phyloP scores from a whole-genome alignment of 768 basidiomycete species.

The Tulasnella calospora region DNA sequence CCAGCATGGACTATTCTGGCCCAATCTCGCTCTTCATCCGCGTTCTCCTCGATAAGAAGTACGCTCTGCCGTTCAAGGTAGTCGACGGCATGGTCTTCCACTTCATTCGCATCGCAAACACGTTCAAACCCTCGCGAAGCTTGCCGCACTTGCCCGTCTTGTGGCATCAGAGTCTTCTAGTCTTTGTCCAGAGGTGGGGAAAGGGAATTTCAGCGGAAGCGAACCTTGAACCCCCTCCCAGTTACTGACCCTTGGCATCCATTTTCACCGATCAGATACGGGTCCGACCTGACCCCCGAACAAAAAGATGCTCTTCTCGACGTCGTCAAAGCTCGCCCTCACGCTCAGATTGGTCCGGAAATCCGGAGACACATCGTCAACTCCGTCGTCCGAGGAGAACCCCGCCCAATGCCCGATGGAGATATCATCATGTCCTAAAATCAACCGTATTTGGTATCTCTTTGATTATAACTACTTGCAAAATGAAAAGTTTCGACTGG shows the following conservation, averaged over 20 bases:
- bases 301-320: constrained; percentile 97
- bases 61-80: constrained; percentile 95
- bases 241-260: background rate
- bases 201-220: too few species aligned
- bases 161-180: constrained; percentile 95
- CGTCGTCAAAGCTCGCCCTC: constrained; percentile 78
- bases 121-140: constrained; percentile 61
- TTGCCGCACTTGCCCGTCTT: constrained; percentile 86
- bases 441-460: background rate
- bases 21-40: constrained; percentile 97
- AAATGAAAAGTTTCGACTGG: background rate
- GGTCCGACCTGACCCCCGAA: constrained; percentile 88
- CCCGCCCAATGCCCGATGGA: constrained; percentile 56
- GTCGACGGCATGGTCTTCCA: constrained; percentile 97
- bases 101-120: constrained; percentile 93
- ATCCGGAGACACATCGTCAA: constrained; percentile 85
- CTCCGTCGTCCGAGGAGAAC: constrained; percentile 80
- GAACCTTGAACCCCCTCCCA: background rate
- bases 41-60: constrained; percentile 94
- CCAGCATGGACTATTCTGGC: constrained; percentile 94
- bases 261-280: constrained; percentile 57
- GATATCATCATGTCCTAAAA: constrained; percentile 55
- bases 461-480: background rate
- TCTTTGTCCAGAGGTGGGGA: constrained; percentile 80
- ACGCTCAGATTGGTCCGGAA: constrained; percentile 83